Evolutionary conservation across 176 grass and related monocot genomes (phyloP).

Genomic region (Avena insularis): DNA sequence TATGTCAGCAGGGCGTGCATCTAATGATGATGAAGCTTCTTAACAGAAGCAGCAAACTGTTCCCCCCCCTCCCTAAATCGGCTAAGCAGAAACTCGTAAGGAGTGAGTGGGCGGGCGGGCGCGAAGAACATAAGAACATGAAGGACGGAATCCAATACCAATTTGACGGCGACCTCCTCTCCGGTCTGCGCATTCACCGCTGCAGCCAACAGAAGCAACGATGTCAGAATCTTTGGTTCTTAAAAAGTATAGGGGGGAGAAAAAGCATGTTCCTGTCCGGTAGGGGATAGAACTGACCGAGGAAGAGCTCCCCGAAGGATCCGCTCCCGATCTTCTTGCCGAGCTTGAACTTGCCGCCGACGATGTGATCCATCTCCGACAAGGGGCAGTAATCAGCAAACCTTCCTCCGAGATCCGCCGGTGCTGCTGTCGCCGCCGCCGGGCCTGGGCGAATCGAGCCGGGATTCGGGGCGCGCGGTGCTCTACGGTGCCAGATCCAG

Average conservation of each 20-base stretch:
- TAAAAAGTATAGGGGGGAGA: too few relatives aligned
- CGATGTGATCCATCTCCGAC: conserved; percentile 61
- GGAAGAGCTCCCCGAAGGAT: conserved; percentile 76
- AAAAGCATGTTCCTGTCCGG: too few relatives aligned
- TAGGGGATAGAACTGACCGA: conserved; percentile 48
- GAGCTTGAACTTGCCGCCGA: conserved; percentile 80
- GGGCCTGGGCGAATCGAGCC: neutral
- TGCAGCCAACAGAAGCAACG: conserved; percentile 24
- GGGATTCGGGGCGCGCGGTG: neutral
- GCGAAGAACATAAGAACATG: neutral
- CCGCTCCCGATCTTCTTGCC: conserved; percentile 86
- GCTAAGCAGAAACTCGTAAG: neutral
- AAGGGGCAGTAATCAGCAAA: too few relatives aligned
- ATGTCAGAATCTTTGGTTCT: conserved; percentile 22
- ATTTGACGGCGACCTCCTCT: conserved; percentile 78
- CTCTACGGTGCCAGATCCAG: conserved; percentile 47
- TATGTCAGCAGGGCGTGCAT: too few relatives aligned
- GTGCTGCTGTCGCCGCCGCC: neutral
- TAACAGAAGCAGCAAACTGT: too few relatives aligned
- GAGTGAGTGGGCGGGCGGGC: neutral
- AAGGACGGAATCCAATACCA: conserved; percentile 56
- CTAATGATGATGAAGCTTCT: too few relatives aligned
- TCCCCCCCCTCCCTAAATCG: neutral
- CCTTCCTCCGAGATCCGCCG: too few relatives aligned
- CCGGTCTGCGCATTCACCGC: conserved; percentile 78